Conservation (phyloP, 164 flowering plant genomes). For the Liriodendron chinense region DNA sequence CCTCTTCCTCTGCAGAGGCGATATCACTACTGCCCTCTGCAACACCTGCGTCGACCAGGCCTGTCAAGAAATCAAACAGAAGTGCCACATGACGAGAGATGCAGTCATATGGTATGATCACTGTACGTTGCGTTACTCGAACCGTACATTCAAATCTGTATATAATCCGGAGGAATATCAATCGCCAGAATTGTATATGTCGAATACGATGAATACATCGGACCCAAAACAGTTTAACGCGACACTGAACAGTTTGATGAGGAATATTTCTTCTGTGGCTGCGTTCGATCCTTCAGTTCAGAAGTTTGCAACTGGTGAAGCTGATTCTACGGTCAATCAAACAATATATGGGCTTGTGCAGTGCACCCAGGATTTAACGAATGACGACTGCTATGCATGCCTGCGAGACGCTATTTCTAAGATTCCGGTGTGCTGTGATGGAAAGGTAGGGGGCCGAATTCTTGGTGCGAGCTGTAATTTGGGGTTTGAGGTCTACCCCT, state of each 20-base stretch:
- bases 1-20: conserved; percentile 22
- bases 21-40: conserved; percentile 11
- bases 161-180: too few species aligned
- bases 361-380: not conserved
- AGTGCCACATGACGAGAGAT: conserved; percentile 2
- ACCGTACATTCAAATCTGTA: not conserved
- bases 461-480: not conserved
- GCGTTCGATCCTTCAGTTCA: not conserved
- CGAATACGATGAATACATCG: not conserved
- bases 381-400: not conserved
- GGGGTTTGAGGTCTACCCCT: not conserved
- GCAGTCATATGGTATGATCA: conserved; percentile 23
- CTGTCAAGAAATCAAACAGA: not conserved
- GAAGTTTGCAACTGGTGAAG: not conserved
- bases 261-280: not conserved
- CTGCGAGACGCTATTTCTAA: not conserved
- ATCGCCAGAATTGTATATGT: not conserved
- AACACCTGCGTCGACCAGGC: conserved; percentile 10
- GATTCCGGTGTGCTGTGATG: not conserved
- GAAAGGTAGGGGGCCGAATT: not conserved
- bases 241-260: not conserved
- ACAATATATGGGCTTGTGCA: not conserved
- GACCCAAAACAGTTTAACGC: not conserved
- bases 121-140: conserved; percentile 19
- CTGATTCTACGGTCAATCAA: too few species aligned